A percentile compares a stretch with the other conserved stretches of the same genome.
These are phyloP conservation scores for Spathaspora boniae DNA, from an alignment of 805 yeast species.

Conservation along the genomic window DNA sequence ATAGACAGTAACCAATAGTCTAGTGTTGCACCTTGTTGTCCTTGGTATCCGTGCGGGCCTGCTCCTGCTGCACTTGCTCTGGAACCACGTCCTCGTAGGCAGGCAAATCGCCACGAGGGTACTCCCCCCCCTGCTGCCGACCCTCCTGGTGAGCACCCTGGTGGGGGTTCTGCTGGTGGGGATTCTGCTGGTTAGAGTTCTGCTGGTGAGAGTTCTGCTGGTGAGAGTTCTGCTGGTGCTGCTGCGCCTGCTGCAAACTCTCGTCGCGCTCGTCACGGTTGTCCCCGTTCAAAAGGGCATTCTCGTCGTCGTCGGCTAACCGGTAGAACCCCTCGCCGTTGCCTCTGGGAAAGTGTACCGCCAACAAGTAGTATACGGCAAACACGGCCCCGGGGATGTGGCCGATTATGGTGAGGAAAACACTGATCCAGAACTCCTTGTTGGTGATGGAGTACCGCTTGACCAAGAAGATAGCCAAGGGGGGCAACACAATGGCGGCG, in stretches of 20 bases:
- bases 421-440: constrained; percentile 30
- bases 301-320: constrained; percentile 21
- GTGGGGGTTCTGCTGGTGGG: constrained; percentile 1
- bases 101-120: constrained; percentile 4
- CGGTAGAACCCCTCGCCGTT: constrained; percentile 18
- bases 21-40: constrained; percentile 33
- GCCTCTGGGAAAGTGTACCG: constrained; percentile 15
- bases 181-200: not conserved
- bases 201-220: constrained; percentile 1
- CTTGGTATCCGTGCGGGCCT: constrained; percentile 11
- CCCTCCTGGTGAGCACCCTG: constrained; percentile 14
- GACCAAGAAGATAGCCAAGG: constrained; percentile 34
- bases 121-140: not conserved
- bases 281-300: constrained; percentile 10
- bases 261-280: too few relatives aligned
- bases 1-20: constrained; percentile 19
- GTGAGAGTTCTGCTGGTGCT: not conserved
- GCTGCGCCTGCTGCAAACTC: constrained; percentile 6
- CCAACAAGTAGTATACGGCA: constrained; percentile 24
- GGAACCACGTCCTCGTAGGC: constrained; percentile 21
- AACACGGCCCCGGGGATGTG: constrained; percentile 34
- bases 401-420: constrained; percentile 30
- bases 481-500: constrained; percentile 34
- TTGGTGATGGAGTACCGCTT: constrained; percentile 27
- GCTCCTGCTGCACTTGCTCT: not conserved